Conservation (phyloP, 805 yeast species). For the Teunomyces funiuensis region DNA sequence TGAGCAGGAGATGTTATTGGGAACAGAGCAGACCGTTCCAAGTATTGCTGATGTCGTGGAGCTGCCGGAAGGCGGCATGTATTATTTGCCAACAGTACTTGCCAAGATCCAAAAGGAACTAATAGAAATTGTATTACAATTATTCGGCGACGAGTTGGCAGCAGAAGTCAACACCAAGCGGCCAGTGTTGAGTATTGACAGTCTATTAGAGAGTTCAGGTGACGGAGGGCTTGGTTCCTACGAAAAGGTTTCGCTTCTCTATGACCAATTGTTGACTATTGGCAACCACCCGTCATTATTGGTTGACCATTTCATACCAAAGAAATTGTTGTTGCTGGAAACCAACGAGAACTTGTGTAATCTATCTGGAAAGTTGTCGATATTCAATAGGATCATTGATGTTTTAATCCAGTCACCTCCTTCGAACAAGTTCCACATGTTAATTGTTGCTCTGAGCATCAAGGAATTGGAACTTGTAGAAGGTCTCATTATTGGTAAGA, state of each 20-base stretch:
- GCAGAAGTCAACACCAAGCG: constrained; percentile 21
- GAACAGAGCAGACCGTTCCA: not conserved
- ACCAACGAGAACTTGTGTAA: constrained; percentile 53
- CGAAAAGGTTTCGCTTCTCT: constrained; percentile 42
- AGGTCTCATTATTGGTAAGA: constrained; percentile 72
- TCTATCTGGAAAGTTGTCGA: constrained; percentile 60
- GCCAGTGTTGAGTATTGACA: constrained; percentile 37
- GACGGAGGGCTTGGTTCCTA: constrained; percentile 3
- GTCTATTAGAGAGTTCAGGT: constrained; percentile 25
- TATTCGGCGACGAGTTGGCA: constrained; percentile 27
- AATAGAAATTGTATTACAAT: constrained; percentile 30
- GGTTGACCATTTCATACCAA: constrained; percentile 78
- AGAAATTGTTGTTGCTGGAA: constrained; percentile 64
- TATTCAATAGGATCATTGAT: constrained; percentile 51
- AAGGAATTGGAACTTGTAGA: constrained; percentile 79
- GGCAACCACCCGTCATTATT: constrained; percentile 67
- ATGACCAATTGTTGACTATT: constrained; percentile 48
- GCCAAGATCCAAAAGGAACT: constrained; percentile 36
- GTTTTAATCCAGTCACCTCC: constrained; percentile 12
- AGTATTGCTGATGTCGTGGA: not conserved
- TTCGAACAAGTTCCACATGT: constrained; percentile 19
- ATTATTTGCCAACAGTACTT: constrained; percentile 35
- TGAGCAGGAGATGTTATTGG: constrained; percentile 2
- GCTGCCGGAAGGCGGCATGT: constrained; percentile 26
- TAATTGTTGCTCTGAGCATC: constrained; percentile 57